Evolutionary conservation across 306 rosid species (phyloP), one percentile per base, ranked within the genome.

Genomic region (Fragaria iinumae): DNA sequence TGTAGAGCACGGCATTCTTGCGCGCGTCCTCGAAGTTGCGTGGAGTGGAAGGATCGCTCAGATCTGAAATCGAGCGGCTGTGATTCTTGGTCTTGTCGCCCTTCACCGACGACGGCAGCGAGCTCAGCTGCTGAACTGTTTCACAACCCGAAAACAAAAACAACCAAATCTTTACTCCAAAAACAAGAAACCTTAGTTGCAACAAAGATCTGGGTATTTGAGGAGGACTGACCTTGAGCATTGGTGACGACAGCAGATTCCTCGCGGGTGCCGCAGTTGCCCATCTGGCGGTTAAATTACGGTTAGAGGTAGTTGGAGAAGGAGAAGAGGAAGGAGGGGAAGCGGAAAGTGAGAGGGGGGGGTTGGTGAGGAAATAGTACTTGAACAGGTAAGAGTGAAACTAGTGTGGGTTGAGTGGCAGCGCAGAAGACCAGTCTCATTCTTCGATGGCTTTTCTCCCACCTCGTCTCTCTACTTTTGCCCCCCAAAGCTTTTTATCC

Each of bases 241-340:
- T 87, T 88, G 86, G 99, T 82, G 43, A 96, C 90, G 9, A 96
- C 99, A 11, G 99, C 96, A 21, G 98, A 87, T 86, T 96, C 99
- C 80, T 92, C 98, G 81, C 99, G 83, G 48, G 99, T 96, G 43
- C 99, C 98, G 71, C 99, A 93, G 81, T 96, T 96, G 29, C 99
- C 99, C 99, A 96, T 96, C 38, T 34, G 38, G 80, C 13, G 18
- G 76, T 41, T 52, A 32, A 18, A 27, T 56, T 16, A 69, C 63
- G 23, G 47, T 63, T 69, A 57, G 47, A 5, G 39, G 41, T 67
- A 65, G 83, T 21, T 43, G 41, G 11, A 21, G 53, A 59, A 67
- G 17, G 21, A 27, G 77, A 25, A 60, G 45, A 8, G 45, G 80
- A 38, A 71, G 72, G 50, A 63, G 76, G 12, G 44, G 68, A 11